These are phyloP conservation scores for Penicillium hesseltinei DNA, from an alignment of 2,329 filamentous ascomycete genomes.

Conservation along the genomic window DNA sequence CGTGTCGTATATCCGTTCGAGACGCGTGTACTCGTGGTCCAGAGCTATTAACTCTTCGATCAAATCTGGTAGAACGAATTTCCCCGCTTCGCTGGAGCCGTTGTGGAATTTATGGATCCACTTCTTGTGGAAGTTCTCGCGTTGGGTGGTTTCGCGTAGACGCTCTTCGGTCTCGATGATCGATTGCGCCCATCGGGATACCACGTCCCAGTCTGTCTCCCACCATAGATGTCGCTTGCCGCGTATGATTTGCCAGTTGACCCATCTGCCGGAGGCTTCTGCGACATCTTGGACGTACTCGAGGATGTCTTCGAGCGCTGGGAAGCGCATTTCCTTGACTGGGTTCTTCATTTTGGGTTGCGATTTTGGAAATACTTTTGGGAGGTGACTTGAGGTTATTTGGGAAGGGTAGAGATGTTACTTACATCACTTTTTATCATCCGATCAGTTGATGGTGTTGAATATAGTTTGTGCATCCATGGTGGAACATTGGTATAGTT, in stretches of 20 bases:
- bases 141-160: conserved; percentile 4
- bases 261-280: neutral
- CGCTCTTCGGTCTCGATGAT: conserved; percentile 7
- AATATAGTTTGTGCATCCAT: neutral
- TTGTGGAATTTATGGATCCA: neutral
- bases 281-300: neutral
- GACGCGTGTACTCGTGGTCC: neutral
- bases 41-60: conserved; percentile 8
- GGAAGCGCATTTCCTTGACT: neutral
- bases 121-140: conserved; percentile 2
- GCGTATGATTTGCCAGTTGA: conserved; percentile 4
- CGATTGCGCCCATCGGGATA: conserved; percentile 7
- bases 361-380: neutral
- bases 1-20: conserved; percentile 1
- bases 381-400: neutral
- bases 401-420: neutral
- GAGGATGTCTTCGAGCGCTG: neutral
- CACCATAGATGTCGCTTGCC: conserved; percentile 5
- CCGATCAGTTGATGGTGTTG: neutral
- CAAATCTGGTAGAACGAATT: neutral
- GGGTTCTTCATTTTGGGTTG: neutral
- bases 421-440: conserved; percentile 15
- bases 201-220: conserved; percentile 1
- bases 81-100: neutral
- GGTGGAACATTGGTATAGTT: neutral